These are phyloP conservation scores for Withania somnifera DNA, from an alignment of 305 asterid genomes.

Conservation along the genomic window DNA sequence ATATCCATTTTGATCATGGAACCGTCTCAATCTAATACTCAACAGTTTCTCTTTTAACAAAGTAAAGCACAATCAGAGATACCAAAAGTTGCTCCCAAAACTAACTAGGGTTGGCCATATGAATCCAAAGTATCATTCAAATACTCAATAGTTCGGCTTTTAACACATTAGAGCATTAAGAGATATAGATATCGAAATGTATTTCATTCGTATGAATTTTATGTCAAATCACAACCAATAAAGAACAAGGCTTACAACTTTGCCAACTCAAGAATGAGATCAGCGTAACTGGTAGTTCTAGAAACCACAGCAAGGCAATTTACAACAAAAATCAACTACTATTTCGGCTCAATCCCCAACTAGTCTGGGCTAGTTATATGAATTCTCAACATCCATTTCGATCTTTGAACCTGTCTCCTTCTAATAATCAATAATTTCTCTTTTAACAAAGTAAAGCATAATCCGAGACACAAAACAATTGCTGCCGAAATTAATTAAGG, in stretches of 20 bases:
- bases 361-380: background rate
- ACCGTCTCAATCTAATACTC: background rate
- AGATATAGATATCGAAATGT: background rate
- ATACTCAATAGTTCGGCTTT: background rate
- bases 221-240: background rate
- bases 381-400: background rate
- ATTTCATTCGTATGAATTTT: background rate
- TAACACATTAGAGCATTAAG: background rate
- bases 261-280: constrained; percentile 28
- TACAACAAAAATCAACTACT: background rate
- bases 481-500: no score
- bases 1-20: background rate
- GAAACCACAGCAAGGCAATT: background rate
- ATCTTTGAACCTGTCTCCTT: background rate
- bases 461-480: no score
- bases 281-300: constrained; percentile 17
- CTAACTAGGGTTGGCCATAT: background rate
- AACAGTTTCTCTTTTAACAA: background rate
- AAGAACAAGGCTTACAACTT: constrained; percentile 22
- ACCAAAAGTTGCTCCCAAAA: background rate
- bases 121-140: background rate
- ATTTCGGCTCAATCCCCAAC: background rate
- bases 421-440: background rate
- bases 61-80: background rate
- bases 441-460: no score